Evolutionary conservation across 2,329 filamentous ascomycete species (phyloP), one percentile per base, ranked within the genome.

Genomic region (Ilyonectria mors-panacis): DNA sequence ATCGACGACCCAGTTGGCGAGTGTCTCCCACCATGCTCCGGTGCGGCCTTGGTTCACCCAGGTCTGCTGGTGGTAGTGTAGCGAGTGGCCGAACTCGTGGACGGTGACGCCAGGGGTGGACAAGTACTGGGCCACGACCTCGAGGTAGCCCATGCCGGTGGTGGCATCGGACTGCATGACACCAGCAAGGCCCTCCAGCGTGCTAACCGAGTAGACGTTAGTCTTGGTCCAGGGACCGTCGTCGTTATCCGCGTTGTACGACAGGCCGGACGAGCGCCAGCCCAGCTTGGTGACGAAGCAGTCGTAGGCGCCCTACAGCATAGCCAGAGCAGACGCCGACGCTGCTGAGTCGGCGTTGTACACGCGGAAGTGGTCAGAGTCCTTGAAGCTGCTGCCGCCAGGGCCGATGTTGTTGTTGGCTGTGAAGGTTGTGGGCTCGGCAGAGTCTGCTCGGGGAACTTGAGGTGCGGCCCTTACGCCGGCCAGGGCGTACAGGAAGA

Each of bases 21-120:
- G 67, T 2, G 84, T 82, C 75, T 87, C 85, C 84, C 84, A 86
- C 85, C 85, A 87, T 4, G 84, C 83, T 0, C 84, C 84, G 1
- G 84, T 86, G 2, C 79, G 77, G 1, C 69, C 74, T 65, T 86
- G 85, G 59, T 85, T 75, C 3, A 86, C 79, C 83, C 83, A 85
- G 9, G 78, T 78, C 5, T 77, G 74, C 65, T 82, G 82, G 17
- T 81, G 79, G 63, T 85, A 86, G 19, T 84, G 83, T 66, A 87
- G 74, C 0, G 78, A 84, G 68, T 87, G 85, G 0, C 85, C 85
- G 56, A 80, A 87, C 71, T 87, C 85, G 64, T 87, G 85, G 5
- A 86, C 82, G 0, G 82, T 82, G n/a, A 86, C 79, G 2, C 74
- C 75, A 0, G 83, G 80, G 0, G 72, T 75, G 2, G 77, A 76